A percentile compares a stretch with the other conserved stretches of the same genome.
phyloP scores from a whole-genome alignment of 2,329 filamentous ascomycete species.

The Teratosphaeria nubilosa region DNA sequence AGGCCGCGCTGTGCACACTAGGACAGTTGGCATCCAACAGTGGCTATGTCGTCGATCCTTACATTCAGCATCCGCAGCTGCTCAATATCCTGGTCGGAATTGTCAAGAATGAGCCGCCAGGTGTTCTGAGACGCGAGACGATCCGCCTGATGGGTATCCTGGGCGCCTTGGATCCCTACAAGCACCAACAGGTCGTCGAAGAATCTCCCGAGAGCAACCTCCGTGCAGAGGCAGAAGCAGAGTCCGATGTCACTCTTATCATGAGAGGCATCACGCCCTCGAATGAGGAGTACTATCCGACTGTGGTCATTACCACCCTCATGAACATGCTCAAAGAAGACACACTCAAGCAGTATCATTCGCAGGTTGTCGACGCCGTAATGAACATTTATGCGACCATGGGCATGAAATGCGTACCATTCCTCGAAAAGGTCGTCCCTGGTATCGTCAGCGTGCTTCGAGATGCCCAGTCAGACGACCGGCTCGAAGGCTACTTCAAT shows the following conservation, averaged over 20 bases:
- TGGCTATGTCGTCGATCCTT: constrained; percentile 94
- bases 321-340: constrained; percentile 85
- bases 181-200: constrained; percentile 90
- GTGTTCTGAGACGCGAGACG: constrained; percentile 78
- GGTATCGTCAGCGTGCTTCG: constrained; percentile 86
- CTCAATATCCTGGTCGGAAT: constrained; percentile 89
- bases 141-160: constrained; percentile 95
- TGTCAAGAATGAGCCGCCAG: constrained; percentile 83
- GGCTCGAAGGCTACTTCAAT: constrained; percentile 90
- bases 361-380: constrained; percentile 88
- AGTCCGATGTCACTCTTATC: constrained; percentile 93
- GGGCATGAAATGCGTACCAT: constrained; percentile 89
- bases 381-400: constrained; percentile 98
- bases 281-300: constrained; percentile 96
- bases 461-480: constrained; percentile 56
- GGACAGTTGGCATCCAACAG: constrained; percentile 92
- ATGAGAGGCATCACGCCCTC: constrained; percentile 96
- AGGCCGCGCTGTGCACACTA: constrained; percentile 80
- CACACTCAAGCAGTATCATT: constrained; percentile 83
- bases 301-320: constrained; percentile 91
- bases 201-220: constrained; percentile 72
- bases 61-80: constrained; percentile 87
- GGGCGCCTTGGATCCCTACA: constrained; percentile 90
- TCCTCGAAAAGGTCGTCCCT: constrained; percentile 86
- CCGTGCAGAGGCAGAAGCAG: constrained; percentile 52